Conservation (phyloP, 1,139 yeast genomes). For the Zygosaccharomyces sapae region DNA sequence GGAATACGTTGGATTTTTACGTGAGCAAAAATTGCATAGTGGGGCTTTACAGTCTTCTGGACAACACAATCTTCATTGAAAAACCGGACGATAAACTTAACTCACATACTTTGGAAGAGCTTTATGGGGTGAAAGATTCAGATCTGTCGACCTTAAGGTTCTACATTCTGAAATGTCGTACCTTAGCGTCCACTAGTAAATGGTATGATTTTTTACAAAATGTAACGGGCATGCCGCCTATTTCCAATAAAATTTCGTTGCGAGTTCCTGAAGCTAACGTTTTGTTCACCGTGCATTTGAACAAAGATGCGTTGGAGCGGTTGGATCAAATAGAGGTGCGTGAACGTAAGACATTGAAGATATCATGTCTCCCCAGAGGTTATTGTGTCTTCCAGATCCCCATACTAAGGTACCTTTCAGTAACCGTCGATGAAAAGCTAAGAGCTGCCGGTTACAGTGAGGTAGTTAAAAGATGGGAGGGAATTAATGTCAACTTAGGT, state of each 20-base stretch:
- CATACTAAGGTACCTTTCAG: slow-evolving; percentile 19
- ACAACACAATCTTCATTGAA: slow-evolving; percentile 59
- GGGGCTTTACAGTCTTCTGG: slow-evolving; percentile 59
- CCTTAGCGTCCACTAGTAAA: slow-evolving; percentile 48
- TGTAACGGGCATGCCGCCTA: slow-evolving; percentile 36
- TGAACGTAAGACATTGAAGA: slow-evolving; percentile 23
- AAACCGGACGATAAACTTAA: slow-evolving; percentile 35
- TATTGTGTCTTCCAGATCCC: slow-evolving; percentile 22
- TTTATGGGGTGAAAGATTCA: slow-evolving; percentile 21
- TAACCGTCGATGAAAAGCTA: slow-evolving; percentile 22
- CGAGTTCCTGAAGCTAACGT: slow-evolving; percentile 51
- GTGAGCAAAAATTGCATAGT: slow-evolving; percentile 37
- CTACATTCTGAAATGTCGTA: slow-evolving; percentile 54
- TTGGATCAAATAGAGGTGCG: slow-evolving; percentile 17
- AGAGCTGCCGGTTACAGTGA: slow-evolving; percentile 23
- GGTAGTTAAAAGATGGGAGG: slow-evolving; percentile 23
- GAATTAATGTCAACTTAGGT: slow-evolving; percentile 40
- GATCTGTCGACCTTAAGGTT: slow-evolving; percentile 29
- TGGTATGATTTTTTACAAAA: slow-evolving; percentile 62
- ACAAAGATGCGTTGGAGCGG: slow-evolving; percentile 28
- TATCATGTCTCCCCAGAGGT: slow-evolving; percentile 18
- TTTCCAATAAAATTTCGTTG: slow-evolving; percentile 36
- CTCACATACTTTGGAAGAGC: slow-evolving; percentile 10
- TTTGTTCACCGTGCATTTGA: slow-evolving; percentile 44
- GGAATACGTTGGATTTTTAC: slow-evolving; percentile 30